Evolutionary conservation across 106 monocot genomes (phyloP), one percentile per base, ranked within the genome.

Genomic region (Narthecium ossifragum): DNA sequence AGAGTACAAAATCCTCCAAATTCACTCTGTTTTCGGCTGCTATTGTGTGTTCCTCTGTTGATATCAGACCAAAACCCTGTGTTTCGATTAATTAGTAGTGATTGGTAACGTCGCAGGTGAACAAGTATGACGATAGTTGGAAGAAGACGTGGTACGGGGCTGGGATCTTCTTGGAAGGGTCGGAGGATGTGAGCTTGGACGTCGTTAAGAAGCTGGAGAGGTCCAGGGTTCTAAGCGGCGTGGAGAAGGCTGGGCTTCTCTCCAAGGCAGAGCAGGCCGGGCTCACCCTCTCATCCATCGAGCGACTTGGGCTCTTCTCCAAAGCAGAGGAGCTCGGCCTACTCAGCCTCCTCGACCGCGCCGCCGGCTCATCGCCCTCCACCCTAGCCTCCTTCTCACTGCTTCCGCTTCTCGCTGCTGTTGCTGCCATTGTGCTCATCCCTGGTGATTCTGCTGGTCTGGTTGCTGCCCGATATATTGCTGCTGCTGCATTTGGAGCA

Each of bases 81-180:
- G 25, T 17, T 30, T 46, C 12, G 17, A 1, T 45, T 2, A 45
- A 27, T 46, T 0, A 11, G 13, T 51, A 13, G 11, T 14, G n/a
- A n/a, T n/a, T n/a, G n/a, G n/a, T n/a, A 17, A 29, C 10, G 36
- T 18, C 40, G 14, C 55, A 90, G 78, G 93, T 94, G 57, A 89
- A 96, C 75, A 78, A 73, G 28, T 89, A 81, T 62, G 94, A 96
- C 65, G 28, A 55, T 1, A 62, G 32, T 34, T 96, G 94, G 94
- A 51, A 72, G 64, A 96, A 96, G 80, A 61, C 85, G 64, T 96
- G 94, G 94, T 96, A 70, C 63, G 94, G 94, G 0, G 75, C 90
- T 49, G 94, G 93, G 8, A 50, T 90, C 50, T 96, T 96, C 68
- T 5, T 20, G 22, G 94, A 96, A 65, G 77, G 74, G 3, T 77